A percentile compares a stretch with the other conserved stretches of the same genome.
phyloP scores from a whole-genome alignment of 371 early-diverging fungal genomes.

The Dichotomocladium elegans region DNA sequence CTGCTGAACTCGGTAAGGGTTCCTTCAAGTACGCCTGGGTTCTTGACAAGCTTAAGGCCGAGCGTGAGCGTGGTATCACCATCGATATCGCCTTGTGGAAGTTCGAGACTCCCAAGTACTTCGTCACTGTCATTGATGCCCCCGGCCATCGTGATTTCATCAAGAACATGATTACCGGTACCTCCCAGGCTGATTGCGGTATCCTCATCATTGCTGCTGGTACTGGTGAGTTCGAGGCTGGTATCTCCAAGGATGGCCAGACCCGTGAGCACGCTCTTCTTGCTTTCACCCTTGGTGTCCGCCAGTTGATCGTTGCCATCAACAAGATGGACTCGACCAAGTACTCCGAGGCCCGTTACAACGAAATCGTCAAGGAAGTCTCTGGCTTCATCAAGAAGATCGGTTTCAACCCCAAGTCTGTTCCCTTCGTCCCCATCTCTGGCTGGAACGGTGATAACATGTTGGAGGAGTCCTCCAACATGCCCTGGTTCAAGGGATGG shows the following conservation, averaged over 20 bases:
- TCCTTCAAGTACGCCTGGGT: slow-evolving; percentile 98
- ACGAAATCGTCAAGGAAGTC: slow-evolving; percentile 92
- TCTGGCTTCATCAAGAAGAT: slow-evolving; percentile 93
- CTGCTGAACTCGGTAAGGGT: slow-evolving; percentile 98
- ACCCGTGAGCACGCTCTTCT: slow-evolving; percentile 99
- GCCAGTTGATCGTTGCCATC: slow-evolving; percentile 95
- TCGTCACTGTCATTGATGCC: slow-evolving; percentile 97
- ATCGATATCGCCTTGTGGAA: slow-evolving; percentile 97
- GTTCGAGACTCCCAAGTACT: slow-evolving; percentile 97
- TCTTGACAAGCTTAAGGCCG: slow-evolving; percentile 95
- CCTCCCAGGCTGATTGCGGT: slow-evolving; percentile 89
- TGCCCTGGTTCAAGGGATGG: slow-evolving; percentile 98
- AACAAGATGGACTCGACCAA: slow-evolving; percentile 99
- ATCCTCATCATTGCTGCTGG: slow-evolving; percentile 95
- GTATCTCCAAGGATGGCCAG: slow-evolving; percentile 99
- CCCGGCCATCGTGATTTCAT: slow-evolving; percentile 99
- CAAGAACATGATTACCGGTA: slow-evolving; percentile 99
- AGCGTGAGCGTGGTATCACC: slow-evolving; percentile 98
- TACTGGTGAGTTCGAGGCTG: slow-evolving; percentile 96
- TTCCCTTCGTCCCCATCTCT: slow-evolving; percentile 91
- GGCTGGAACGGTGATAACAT: slow-evolving; percentile 92
- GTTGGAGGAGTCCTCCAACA: slow-evolving; percentile 88
- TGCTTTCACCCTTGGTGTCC: slow-evolving; percentile 96
- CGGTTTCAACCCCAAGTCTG: slow-evolving; percentile 88
- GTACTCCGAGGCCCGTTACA: slow-evolving; percentile 93